Evolutionary conservation across 805 yeast species (phyloP), one percentile per base, ranked within the genome.

Genomic region (Wickerhamomyces subpelliculosus): DNA sequence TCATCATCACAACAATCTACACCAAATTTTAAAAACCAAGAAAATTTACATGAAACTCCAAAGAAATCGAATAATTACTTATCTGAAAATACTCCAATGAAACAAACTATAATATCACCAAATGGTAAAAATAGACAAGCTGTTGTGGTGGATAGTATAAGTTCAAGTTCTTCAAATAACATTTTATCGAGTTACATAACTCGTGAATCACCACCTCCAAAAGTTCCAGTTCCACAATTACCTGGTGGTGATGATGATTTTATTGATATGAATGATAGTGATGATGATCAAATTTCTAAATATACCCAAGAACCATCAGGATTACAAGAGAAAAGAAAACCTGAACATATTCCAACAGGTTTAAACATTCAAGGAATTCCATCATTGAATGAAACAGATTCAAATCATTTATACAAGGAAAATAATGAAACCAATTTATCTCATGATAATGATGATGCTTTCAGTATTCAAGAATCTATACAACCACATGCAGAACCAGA

Each of bases 61-160:
- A 25, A 19, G n/a, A 33, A 33, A 25, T 33, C 36, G 14, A 21
- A 29, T n/a, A n/a, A n/a, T 12, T 29, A 8, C 19, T 29, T 29
- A 14, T 11, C 14, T 8, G 32, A 29, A 18, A 16, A 14, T 7
- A 19, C 32, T 13, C 31, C 32, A 8, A 4, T 27, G 19, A 11
- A 21, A 21, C 31, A 38, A 8, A 4, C 34, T 3, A 22, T 35
- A 4, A 32, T 38, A 17, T 47, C 54, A 5, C 54, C 55, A 9
- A 46, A 44, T 27, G 47, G 44, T 10, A 23, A 23, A 14, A 49
- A 54, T 27, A 44, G 58, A 37, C 47, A 52, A 27, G 58, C 50
- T 1, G 45, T 44, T n/a, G 48, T 54, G 3, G 23, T 52, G 14
- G 56, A 49, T 17, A 40, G 40, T n/a, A 13, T 45, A 11, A 47